Base-by-base conservation (phyloP, 2,329 filamentous ascomycete species). In the Mycosphaerella sp. region DNA sequence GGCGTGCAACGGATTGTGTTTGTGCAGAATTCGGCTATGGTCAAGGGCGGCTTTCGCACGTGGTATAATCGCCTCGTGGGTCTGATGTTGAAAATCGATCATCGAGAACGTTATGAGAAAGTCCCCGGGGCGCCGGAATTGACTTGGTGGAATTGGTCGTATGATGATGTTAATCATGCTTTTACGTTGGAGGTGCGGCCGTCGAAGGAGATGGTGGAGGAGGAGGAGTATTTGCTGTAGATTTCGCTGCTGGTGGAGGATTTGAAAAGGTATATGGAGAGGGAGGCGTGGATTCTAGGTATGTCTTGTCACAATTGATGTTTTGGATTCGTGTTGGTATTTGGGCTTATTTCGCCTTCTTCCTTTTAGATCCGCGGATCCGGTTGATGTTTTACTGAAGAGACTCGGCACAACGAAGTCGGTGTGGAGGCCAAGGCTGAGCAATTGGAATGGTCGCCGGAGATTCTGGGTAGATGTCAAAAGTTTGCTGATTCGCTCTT, bases 101-200 rank as follows among this genome's bases (percentile, higher is more conserved):
- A 72, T 53, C 61, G 63, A 12, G 63, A 71, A 44, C 59, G 71
- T 36, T 73, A 71, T 52, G 66, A 69, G 44, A 63, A 59, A 1
- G n/a, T 47, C 42, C 8, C 65, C 64, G 2, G 62, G 65, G 0
- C 55, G 60, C 13, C n/a, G 59, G 69, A 70, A 47, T 50, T 49
- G 12, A 66, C 62, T 0, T 72, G 70, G 70, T 74, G 70, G 71
- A 56, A 55, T 6, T 73, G 71, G 70, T 56, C 45, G 2, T 69
- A 61, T 48, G 62, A 69, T 54, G 48, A 58, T 0, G 39, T 54
- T 1, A 63, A 57, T 3, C 59, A 67, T 47, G 61, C 48, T 1
- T 66, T 70, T 39, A 60, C 57, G 4, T 55, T 74, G 13, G 43
- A 62, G 28, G 66, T 66, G 1, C 43, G 50, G 14, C 51, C 60